phyloP scores from a whole-genome alignment of 1,139 yeast species.

The Saccharomyces uvarum region DNA sequence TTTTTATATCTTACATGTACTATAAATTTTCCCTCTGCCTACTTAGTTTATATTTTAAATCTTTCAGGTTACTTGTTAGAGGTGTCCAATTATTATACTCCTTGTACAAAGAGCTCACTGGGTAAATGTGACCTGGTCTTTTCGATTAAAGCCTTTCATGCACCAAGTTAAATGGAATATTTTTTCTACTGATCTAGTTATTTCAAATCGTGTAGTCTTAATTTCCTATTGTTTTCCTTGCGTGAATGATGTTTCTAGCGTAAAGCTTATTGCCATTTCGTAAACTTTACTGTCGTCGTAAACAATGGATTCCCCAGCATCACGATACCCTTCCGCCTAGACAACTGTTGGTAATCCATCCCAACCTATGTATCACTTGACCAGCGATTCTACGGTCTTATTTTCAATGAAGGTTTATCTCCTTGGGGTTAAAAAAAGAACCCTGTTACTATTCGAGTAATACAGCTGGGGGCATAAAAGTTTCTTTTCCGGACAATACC shows the following conservation, averaged over 20 bases:
- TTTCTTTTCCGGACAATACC: neutral
- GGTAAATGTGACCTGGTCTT: neutral
- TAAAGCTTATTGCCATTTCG: neutral
- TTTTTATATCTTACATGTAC: neutral
- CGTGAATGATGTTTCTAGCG: neutral
- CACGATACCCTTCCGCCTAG: no score
- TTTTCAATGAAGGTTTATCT: neutral
- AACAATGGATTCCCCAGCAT: neutral
- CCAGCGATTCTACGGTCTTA: neutral
- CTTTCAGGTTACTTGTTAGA: neutral
- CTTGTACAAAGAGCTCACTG: neutral
- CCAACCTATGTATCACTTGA: neutral
- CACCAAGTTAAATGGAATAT: slow-evolving; percentile 1
- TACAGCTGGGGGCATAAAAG: neutral
- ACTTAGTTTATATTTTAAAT: neutral
- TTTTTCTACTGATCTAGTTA: neutral
- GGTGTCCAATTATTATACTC: slow-evolving; percentile 2
- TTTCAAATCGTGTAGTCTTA: neutral
- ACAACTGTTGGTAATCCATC: neutral
- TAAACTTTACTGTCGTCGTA: slow-evolving; percentile 1
- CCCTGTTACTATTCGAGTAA: neutral
- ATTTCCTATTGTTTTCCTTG: neutral
- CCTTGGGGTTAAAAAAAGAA: neutral
- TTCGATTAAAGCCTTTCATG: neutral
- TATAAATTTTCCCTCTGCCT: neutral